These are phyloP conservation scores for Brettanomyces sp. DNA, from an alignment of 805 yeast species.

Conservation along the genomic window DNA sequence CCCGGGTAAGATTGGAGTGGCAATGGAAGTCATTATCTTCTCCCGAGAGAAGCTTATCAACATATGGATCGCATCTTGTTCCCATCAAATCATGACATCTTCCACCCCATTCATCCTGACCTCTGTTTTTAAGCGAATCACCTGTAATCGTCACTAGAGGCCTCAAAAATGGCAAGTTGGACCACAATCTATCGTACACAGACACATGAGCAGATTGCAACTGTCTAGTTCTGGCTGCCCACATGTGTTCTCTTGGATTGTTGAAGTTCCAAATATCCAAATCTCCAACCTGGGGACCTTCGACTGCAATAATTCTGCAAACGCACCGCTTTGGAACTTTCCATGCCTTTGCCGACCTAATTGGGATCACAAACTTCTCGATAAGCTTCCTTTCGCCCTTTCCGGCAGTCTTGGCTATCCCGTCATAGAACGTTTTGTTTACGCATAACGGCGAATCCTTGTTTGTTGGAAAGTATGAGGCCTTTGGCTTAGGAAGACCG, in stretches of 20 bases:
- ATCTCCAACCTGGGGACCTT: conserved; percentile 67
- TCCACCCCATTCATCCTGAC: conserved; percentile 58
- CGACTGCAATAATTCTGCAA: conserved; percentile 52
- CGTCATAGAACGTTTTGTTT: conserved; percentile 36
- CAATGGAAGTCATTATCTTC: conserved; percentile 60
- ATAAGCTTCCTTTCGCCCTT: conserved; percentile 33
- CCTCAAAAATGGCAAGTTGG: conserved; percentile 54
- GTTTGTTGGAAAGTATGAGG: conserved; percentile 47
- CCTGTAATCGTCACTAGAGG: conserved; percentile 57
- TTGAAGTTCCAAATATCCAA: conserved; percentile 54
- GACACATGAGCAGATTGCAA: conserved; percentile 56
- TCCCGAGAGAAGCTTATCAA: conserved; percentile 53
- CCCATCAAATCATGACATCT: conserved; percentile 58
- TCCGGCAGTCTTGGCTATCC: conserved; percentile 28
- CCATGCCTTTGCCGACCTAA: conserved; percentile 53
- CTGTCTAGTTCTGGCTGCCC: conserved; percentile 66
- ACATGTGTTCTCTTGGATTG: conserved; percentile 54
- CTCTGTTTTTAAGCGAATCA: conserved; percentile 45
- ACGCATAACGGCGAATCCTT: conserved; percentile 45
- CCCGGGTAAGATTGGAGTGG: conserved; percentile 54
- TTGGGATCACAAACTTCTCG: conserved; percentile 35
- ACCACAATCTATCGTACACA: conserved; percentile 55
- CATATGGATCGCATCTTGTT: conserved; percentile 63
- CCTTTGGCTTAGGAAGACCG: conserved; percentile 31
- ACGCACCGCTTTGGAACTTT: conserved; percentile 53